Evolutionary conservation across 257 asterid species (phyloP).

Genomic region (Forsythia suspensa): DNA sequence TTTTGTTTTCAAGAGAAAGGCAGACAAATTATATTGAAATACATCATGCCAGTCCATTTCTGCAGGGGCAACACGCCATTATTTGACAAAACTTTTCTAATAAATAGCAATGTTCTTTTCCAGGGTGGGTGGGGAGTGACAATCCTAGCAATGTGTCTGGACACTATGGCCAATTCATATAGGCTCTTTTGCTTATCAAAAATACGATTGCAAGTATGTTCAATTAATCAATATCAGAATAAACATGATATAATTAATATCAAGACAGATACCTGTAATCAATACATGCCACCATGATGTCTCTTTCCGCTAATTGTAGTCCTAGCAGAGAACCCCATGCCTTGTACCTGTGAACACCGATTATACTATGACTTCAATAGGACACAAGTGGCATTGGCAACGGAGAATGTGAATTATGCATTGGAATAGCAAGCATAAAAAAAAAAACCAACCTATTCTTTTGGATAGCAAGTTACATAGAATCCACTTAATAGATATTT

Average conservation of each 20-base stretch:
- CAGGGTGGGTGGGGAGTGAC: slow-evolving; percentile 2
- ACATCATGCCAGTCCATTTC: slow-evolving; percentile 2
- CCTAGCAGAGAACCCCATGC: slow-evolving; percentile 99
- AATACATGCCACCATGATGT: slow-evolving; percentile 89
- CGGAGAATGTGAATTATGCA: not conserved
- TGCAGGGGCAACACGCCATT: not conserved
- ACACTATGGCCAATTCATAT: slow-evolving; percentile 1
- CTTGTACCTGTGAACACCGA: slow-evolving; percentile 63
- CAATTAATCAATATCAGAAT: not conserved
- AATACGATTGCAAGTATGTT: slow-evolving; percentile 4
- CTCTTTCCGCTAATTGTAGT: slow-evolving; percentile 85
- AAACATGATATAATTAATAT: slow-evolving; percentile 13
- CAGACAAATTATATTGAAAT: not conserved
- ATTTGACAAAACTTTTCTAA: not conserved
- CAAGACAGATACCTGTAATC: slow-evolving; percentile 76
- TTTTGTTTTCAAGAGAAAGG: not conserved
- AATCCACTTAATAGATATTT: not conserved
- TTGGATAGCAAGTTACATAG: not conserved
- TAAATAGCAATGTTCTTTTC: not conserved
- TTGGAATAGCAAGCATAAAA: not conserved
- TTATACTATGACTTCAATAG: slow-evolving; percentile 6
- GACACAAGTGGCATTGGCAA: not conserved
- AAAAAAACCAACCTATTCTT: not conserved
- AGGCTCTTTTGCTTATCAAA: not conserved
- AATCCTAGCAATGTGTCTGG: slow-evolving; percentile 13